Base-by-base conservation (phyloP, 768 basidiomycete species). In the Pholiota conissans region DNA sequence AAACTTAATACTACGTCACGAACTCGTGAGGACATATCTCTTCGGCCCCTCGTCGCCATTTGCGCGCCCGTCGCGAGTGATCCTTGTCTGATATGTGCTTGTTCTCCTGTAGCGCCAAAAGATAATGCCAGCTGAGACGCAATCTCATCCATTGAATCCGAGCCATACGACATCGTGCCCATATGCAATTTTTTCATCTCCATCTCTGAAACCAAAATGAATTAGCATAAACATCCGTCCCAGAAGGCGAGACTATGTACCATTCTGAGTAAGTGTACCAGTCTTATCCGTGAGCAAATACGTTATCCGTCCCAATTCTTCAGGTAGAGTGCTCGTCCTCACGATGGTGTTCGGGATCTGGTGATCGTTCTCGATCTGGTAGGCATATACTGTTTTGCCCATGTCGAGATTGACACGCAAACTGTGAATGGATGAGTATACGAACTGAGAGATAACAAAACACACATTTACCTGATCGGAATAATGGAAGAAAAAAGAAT, bases 401-500 rank as follows among this genome's bases (percentile, higher is more conserved):
- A 99, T 98, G 71, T 99, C 97, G 52, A 99, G 82, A 65, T 99
- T 99, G 52, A 99, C 96, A n/a, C 97, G 91, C 55, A 99, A 77
- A 80, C 95, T 98, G 69, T 5, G 8, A 32, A 9, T 32, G 28
- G 14, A 20, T 34, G 40, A 13, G 22, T 32, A 54, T 16, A 63
- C 45, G 11, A 13, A 28, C 13, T 3, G 18, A 16, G n/a, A 24
- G n/a, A 7, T 9, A n/a, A 30, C 27, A 27, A 34, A 32, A 3
- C 28, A 35, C 10, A 40, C n/a, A n/a, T 54, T 8, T 49, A 93
- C 96, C 94, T 96, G 75, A 99, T 99, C 24, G 97, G 96, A 67
- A 99, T 98, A 71, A 99, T 99, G 27, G 94, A 96, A 49, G 96
- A 98, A 75, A 98, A 99, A 20, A 99, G 80, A 67, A 99, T 98